A percentile compares a stretch with the other conserved stretches of the same genome.
Evolutionary conservation across 345 rosid species (phyloP).

Genomic region (Citrus hindsii): DNA sequence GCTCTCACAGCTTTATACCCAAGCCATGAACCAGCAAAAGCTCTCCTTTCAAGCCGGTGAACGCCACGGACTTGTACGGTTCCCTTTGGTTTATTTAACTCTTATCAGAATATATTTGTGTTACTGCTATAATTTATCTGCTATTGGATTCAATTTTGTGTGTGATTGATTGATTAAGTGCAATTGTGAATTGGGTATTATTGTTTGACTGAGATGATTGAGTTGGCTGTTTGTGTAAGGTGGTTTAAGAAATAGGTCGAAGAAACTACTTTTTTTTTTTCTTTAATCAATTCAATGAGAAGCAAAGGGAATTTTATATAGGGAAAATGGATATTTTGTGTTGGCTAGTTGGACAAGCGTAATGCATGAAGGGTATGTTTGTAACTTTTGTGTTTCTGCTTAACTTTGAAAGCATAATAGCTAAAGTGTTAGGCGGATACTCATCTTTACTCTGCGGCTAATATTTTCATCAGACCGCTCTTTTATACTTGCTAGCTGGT

Average conservation of each 20-base stretch:
- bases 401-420: too few species aligned
- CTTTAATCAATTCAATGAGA: background rate
- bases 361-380: too few species aligned
- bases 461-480: too few species aligned
- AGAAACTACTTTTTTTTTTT: background rate
- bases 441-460: too few species aligned
- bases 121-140: background rate
- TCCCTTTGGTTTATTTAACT: conserved; percentile 4
- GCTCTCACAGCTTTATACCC: conserved; percentile 82
- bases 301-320: background rate
- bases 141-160: background rate
- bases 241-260: background rate
- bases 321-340: background rate
- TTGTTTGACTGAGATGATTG: conserved; percentile 3
- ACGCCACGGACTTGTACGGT: conserved; percentile 61
- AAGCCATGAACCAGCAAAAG: conserved; percentile 75
- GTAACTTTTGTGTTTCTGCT: too few species aligned
- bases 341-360: too few species aligned
- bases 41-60: conserved; percentile 73
- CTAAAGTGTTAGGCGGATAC: too few species aligned
- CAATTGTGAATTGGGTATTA: background rate
- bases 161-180: background rate
- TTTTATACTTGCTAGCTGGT: too few species aligned
- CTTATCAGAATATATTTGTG: background rate
- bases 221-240: background rate